Evolutionary conservation across 2,329 filamentous ascomycete species (phyloP), one percentile per base, ranked within the genome.

Genomic region (Aurifilum marmelostoma): DNA sequence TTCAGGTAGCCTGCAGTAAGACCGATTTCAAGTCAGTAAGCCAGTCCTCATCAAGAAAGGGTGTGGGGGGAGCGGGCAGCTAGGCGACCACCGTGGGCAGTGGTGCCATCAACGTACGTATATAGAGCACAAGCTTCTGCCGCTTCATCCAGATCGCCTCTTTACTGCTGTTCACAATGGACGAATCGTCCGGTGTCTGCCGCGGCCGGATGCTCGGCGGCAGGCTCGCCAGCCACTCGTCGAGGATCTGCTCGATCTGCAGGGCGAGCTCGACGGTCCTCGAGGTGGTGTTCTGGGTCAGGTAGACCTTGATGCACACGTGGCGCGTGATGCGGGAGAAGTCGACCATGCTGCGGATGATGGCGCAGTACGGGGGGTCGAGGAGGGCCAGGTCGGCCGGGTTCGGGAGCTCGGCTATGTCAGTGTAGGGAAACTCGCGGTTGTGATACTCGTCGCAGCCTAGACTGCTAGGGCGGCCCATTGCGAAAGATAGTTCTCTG

Each of bases 381-480:
- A 74, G 67, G 16, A 72, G 63, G 27, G 43, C 32, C 16, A 65
- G 61, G 43, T 50, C 21, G 24, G 59, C 12, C 3, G 63, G 24
- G 8, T 47, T 39, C 8, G 54, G 65, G 5, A 59, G 60, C 2
- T 73, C 69, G 2, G 67, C 60, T n/a, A 71, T 67, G 9, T 72
- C 69, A 32, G 71, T 75, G 14, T 74, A 52, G 2, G 77, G 76
- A 37, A 75, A 77, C 0, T 68, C 75, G 37, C 83, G 79, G 65
- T 83, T 84, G 68, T 85, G 83, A 66, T 83, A 84, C 66, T 82
- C 75, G 41, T 84, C 83, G 68, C 82, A 78, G 29, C 83, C 83
- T 2, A 84, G 76, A 2, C 82, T 83, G 67, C 84, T 82, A 0
- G 83, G 83, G 32, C 83, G 76, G 1, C 83, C 83, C 66, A 84